Evolutionary conservation across 805 yeast genomes (phyloP).

Genomic region (Monosporozyma solicola): DNA sequence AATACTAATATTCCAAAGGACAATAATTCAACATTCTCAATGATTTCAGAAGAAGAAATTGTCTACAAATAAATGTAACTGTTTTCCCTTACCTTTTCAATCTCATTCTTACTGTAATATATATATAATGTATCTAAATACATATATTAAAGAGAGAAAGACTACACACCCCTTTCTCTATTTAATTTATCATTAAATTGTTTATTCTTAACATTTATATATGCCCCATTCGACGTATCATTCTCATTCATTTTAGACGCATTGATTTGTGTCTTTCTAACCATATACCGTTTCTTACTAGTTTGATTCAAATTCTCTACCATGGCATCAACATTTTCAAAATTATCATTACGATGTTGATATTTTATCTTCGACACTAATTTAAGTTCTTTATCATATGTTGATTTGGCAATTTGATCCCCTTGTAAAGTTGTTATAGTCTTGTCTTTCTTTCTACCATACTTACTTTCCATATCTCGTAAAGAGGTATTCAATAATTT

Average conservation of each 20-base stretch:
- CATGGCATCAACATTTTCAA: slow-evolving; percentile 12
- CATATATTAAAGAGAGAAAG: not conserved
- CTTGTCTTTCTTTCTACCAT: slow-evolving; percentile 1
- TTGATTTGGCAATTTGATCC: slow-evolving; percentile 18
- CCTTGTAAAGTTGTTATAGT: slow-evolving; percentile 8
- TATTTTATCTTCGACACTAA: slow-evolving; percentile 6
- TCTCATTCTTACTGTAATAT: not conserved
- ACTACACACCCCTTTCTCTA: slow-evolving; percentile 1
- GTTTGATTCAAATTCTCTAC: slow-evolving; percentile 15
- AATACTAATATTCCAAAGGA: not conserved
- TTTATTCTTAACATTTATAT: slow-evolving; percentile 26
- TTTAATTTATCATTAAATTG: slow-evolving; percentile 25
- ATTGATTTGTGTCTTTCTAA: slow-evolving; percentile 12
- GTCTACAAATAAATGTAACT: slow-evolving; percentile 1
- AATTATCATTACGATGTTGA: slow-evolving; percentile 10
- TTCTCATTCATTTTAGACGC: not conserved
- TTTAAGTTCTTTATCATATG: slow-evolving; percentile 24
- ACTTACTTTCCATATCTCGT: slow-evolving; percentile 16
- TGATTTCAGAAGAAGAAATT: slow-evolving; percentile 51
- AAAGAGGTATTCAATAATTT: slow-evolving; percentile 17
- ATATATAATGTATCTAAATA: not conserved
- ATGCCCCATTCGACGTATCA: slow-evolving; percentile 10
- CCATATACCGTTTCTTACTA: slow-evolving; percentile 15
- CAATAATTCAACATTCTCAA: slow-evolving; percentile 5
- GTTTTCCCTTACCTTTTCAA: not conserved